Evolutionary conservation across 371 early-diverging fungal species (phyloP), one percentile per base, ranked within the genome.

Genomic region (Polyrhizophydium stewartii): DNA sequence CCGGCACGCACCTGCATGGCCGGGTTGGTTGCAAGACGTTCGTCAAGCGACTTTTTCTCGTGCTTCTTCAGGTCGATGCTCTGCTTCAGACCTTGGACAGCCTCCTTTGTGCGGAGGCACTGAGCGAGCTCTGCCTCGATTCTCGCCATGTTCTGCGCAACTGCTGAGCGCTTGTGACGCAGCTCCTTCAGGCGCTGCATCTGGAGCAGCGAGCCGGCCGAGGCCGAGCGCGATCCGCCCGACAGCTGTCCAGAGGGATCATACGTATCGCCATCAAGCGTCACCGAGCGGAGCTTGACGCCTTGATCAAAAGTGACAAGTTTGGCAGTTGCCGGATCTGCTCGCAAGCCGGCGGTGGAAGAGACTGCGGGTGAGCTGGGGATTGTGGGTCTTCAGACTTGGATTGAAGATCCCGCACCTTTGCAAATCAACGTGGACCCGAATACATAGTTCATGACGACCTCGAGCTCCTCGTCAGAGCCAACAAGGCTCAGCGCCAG

Each of bases 241-340:
- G 95, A 92, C 25, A 99, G 77, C 0, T 95, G 93, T 40, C 99
- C 99, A 37, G 88, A 86, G 1, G 99, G 98, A 66, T 99, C 99
- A 77, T 99, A 99, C 6, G 97, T 84, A 75, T 98, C 99, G 32
- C 99, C 99, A 53, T 99, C 99, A 0, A 91, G 63, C 0, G 99
- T 99, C 7, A 99, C 96, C 21, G 95, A 93, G 59, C 90, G 90
- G 53, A 86, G 71, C 19, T 84, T 81, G 35, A 98, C 83, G 17
- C 75, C 67, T 47, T 85, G 82, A 74, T 95, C 82, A 75, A 93
- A 99, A 0, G 99, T 92, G 19, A 95, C 88, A 41, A 76, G 73
- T 62, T 93, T 92, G 2, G 97, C 96, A 0, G 89, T 83, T 17
- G 87, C 86, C 0, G 89, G 83, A 69, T 97, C 95, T 78, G 65